phyloP scores from a whole-genome alignment of 2,329 filamentous ascomycete genomes.

The Biscogniauxia marginata region DNA sequence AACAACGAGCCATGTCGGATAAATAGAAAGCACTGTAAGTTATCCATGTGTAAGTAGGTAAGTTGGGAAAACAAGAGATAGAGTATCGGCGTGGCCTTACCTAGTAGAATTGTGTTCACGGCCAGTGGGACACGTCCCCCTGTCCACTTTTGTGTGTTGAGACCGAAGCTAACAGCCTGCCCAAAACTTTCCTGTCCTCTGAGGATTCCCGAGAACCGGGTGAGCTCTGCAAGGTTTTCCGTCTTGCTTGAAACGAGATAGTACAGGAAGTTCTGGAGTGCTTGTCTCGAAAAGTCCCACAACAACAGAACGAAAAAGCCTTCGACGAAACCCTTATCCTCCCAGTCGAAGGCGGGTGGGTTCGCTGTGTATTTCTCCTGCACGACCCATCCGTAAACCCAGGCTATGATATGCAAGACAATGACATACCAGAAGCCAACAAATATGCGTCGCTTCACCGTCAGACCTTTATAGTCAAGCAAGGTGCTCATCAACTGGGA shows the following conservation, averaged over 20 bases:
- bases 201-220: conserved; percentile 39
- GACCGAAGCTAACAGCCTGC: conserved; percentile 39
- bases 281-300: conserved; percentile 52
- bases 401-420: conserved; percentile 44
- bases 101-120: conserved; percentile 39
- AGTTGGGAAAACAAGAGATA: background rate
- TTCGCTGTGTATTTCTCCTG: conserved; percentile 48
- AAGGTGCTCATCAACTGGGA: conserved; percentile 53
- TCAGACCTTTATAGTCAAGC: conserved; percentile 15
- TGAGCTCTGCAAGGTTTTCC: conserved; percentile 53
- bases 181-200: conserved; percentile 42
- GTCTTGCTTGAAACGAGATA: conserved; percentile 55
- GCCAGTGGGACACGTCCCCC: conserved; percentile 39
- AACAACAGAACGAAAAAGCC: conserved; percentile 68
- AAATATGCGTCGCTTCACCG: conserved; percentile 42
- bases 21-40: conserved; percentile 25
- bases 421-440: conserved; percentile 46
- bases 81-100: conserved; percentile 21
- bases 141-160: conserved; percentile 39
- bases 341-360: conserved; percentile 66
- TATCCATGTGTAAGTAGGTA: background rate
- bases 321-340: conserved; percentile 59
- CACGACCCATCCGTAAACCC: conserved; percentile 53
- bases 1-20: conserved; percentile 34
- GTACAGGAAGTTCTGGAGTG: conserved; percentile 56